Conservation (phyloP, 148 eudicot species). For the Salicornia ramosissima region DNA sequence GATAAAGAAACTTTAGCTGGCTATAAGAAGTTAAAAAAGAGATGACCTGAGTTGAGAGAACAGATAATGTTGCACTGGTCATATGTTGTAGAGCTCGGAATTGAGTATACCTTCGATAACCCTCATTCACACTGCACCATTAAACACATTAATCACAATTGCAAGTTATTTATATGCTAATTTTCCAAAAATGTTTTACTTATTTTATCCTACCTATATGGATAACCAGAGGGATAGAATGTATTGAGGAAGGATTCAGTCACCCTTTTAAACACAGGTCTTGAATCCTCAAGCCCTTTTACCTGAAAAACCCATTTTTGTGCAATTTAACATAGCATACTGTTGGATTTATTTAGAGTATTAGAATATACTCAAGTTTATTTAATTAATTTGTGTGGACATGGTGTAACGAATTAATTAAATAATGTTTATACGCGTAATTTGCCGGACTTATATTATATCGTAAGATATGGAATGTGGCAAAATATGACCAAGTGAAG, state of each 20-base stretch:
- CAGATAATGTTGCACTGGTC: conserved; percentile 89
- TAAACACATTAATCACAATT: conserved; percentile 1
- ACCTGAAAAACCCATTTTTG: conserved; percentile 36
- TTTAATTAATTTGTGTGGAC: too few species aligned
- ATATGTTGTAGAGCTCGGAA: conserved; percentile 91
- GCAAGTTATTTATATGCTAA: background rate
- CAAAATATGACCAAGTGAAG: too few species aligned
- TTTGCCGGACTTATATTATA: too few species aligned
- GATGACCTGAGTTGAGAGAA: conserved; percentile 97
- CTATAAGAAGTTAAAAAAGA: conserved; percentile 9
- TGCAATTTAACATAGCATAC: background rate
- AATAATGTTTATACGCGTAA: too few species aligned
- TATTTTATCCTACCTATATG: conserved; percentile 60
- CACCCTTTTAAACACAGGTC: conserved; percentile 52
- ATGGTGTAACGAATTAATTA: too few species aligned
- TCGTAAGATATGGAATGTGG: too few species aligned
- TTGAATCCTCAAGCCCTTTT: conserved; percentile 62
- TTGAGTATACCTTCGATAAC: conserved; percentile 90
- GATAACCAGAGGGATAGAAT: conserved; percentile 94
- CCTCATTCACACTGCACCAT: conserved; percentile 87
- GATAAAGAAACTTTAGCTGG: background rate
- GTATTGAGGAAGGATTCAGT: conserved; percentile 75
- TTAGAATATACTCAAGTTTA: too few species aligned
- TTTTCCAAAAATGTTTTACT: background rate
- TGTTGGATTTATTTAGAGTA: too few species aligned